A percentile compares a stretch with the other conserved stretches of the same genome.
Evolutionary conservation across 2,329 filamentous ascomycete genomes (phyloP).

Genomic region (Penicillium sp.): DNA sequence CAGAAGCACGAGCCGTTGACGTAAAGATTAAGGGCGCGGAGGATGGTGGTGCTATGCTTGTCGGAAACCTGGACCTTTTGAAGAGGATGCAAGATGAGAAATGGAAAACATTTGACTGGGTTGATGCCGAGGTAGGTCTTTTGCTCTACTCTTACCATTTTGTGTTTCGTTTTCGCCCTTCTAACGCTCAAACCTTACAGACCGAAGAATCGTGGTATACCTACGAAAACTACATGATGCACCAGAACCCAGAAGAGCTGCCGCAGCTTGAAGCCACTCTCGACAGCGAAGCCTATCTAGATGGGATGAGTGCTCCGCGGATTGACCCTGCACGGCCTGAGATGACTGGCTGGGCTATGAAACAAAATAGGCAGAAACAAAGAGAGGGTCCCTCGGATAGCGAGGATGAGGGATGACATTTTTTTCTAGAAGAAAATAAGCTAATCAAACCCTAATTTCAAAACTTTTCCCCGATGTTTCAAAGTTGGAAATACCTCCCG

Average conservation of each 20-base stretch:
- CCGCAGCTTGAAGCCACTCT: slow-evolving; percentile 59
- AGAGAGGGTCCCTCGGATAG: slow-evolving; percentile 25
- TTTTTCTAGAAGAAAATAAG: not conserved
- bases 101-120: slow-evolving; percentile 79
- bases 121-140: slow-evolving; percentile 40
- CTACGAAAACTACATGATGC: slow-evolving; percentile 74
- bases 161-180: slow-evolving; percentile 3
- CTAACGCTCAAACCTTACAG: slow-evolving; percentile 33
- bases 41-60: slow-evolving; percentile 67
- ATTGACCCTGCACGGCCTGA: slow-evolving; percentile 49
- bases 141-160: not conserved
- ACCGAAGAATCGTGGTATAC: slow-evolving; percentile 73
- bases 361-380: slow-evolving; percentile 45
- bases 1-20: slow-evolving; percentile 76
- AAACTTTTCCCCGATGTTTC: too few species aligned
- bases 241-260: slow-evolving; percentile 47
- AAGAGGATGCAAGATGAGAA: slow-evolving; percentile 77
- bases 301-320: slow-evolving; percentile 63
- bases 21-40: slow-evolving; percentile 81
- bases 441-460: not conserved
- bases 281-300: slow-evolving; percentile 63
- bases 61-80: slow-evolving; percentile 76
- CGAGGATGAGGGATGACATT: slow-evolving; percentile 18
- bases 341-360: slow-evolving; percentile 51
- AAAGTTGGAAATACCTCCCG: too few species aligned